Evolutionary conservation across 805 yeast species (phyloP).

Genomic region (Kregervanrija delftensis): DNA sequence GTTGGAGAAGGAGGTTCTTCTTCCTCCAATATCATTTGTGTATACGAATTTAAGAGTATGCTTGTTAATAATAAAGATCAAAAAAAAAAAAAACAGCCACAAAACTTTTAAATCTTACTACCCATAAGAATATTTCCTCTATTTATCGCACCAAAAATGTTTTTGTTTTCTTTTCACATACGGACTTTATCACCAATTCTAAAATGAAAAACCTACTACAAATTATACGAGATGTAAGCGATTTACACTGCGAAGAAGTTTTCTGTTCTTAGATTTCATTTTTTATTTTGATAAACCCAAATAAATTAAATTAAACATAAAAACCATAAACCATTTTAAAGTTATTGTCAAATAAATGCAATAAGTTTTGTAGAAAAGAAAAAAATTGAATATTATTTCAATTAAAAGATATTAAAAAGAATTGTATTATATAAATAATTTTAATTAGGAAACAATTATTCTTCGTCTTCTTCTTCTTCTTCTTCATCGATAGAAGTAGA

Average conservation of each 20-base stretch:
- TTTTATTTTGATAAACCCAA: neutral
- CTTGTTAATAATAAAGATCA: no score
- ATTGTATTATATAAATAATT: constrained; percentile 1
- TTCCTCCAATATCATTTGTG: no score
- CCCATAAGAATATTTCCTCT: no score
- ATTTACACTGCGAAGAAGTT: neutral
- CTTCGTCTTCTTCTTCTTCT: constrained; percentile 73
- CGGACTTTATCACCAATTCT: no score
- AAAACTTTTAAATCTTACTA: no score
- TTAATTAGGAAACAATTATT: constrained; percentile 40
- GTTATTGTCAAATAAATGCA: no score
- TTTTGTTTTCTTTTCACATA: no score
- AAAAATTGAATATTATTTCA: constrained; percentile 6
- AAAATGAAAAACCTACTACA: no score
- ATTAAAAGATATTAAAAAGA: constrained; percentile 1
- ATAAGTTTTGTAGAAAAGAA: neutral
- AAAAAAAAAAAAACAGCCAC: no score
- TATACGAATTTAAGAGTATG: no score
- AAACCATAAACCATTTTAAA: neutral
- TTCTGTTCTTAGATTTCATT: neutral
- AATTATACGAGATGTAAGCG: no score
- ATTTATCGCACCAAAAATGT: no score
- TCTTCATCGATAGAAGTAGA: constrained; percentile 92
- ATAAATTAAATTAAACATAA: neutral
- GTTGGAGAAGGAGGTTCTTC: neutral